phyloP scores from a whole-genome alignment of 2,329 filamentous ascomycete species.

The Coniochaeta sp. region DNA sequence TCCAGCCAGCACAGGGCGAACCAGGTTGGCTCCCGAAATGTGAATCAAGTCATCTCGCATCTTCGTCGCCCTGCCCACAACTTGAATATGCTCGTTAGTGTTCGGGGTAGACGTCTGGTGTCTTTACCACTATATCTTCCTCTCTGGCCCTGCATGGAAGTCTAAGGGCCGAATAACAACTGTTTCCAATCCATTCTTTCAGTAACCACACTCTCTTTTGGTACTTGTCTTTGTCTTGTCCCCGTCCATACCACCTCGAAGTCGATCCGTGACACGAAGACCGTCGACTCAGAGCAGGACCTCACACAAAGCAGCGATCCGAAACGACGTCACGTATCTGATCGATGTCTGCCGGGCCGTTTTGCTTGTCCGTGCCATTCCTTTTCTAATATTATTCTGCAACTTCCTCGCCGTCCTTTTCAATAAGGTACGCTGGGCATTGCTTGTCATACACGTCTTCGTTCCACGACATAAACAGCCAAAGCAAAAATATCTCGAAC shows the following conservation, averaged over 20 bases:
- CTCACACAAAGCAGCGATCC: slow-evolving; percentile 1
- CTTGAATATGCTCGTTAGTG: neutral
- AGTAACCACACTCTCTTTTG: neutral
- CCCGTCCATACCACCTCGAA: neutral
- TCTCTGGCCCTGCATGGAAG: neutral
- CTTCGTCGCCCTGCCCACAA: neutral
- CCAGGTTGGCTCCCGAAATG: neutral
- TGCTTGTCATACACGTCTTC: neutral
- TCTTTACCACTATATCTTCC: slow-evolving; percentile 1
- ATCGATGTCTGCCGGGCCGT: neutral
- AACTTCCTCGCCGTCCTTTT: neutral
- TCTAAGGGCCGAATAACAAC: neutral
- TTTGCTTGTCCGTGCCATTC: slow-evolving; percentile 1
- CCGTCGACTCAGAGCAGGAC: neutral
- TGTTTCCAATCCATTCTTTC: neutral
- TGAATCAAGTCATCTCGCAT: neutral
- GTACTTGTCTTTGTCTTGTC: neutral
- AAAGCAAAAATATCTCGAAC: neutral
- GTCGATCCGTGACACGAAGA: neutral
- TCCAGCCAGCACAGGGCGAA: neutral
- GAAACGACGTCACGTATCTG: neutral
- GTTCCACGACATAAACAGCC: slow-evolving; percentile 1
- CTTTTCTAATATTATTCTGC: neutral
- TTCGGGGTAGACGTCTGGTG: neutral
- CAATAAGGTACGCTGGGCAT: too few relatives aligned